Base-by-base conservation (phyloP, 139 green algal species). In the Coccomyxa sp. region DNA sequence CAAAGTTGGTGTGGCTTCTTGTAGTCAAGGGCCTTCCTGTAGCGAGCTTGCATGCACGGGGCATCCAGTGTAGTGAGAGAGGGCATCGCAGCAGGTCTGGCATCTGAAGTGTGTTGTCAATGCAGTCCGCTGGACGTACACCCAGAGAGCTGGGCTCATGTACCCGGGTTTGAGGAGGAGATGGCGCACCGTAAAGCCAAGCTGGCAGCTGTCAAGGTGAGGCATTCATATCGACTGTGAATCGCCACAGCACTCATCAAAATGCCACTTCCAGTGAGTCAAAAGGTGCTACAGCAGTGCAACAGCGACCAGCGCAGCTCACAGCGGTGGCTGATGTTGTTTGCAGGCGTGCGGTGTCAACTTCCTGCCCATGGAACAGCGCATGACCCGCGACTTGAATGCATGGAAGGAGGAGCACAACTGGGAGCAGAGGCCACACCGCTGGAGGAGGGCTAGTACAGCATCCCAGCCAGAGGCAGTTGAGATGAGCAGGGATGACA, bases 341-440 rank as follows among this genome's bases (percentile, higher is more conserved):
- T 28, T 31, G 78, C 25, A 38, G 78, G 78, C n/a, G 10, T 21
- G 31, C 0, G 78, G 78, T 10, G 51, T 74, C 51, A 23, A 67
- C 23, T 82, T 82, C 58, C 78, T 82, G 58, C 78, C 78, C 51
- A 67, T 82, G 14, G 78, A 82, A 38, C 67, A 71, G 31, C 67
- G 80, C 80, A 79, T 76, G n/a, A 28, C 11, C 15, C 31, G 77
- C 13, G 77, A 71, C 63, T 71, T 21, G 63, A 21, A 71, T 21
- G 21, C 18, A 21, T 71, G 63, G 38, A 51, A 51, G 63, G 18
- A 25, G 18, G 21, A 71, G 63, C 63, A 71, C 63, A 9, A 28
- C 63, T 28, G 21, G 63, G 63, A 25, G 63, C 18, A 71, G 63
- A 21, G 18, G 63, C 21, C 21, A 21, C 18, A 71, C 63, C 21